These are phyloP conservation scores for Rutidosis leptorrhynchoides DNA, from an alignment of 129 eudicot species.

Conservation along the genomic window DNA sequence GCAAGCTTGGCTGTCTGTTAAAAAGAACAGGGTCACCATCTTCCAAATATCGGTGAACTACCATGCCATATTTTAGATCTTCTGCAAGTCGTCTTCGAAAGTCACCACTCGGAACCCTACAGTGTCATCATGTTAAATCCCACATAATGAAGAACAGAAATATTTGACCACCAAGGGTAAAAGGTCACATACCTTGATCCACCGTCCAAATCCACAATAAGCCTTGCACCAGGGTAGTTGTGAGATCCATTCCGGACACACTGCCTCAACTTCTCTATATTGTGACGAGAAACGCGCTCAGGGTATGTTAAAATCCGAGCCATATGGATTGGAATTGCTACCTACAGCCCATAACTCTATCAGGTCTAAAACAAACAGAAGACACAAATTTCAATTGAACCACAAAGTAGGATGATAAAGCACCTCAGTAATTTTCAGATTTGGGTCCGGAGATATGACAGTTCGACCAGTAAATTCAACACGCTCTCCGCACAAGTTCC, in stretches of 20 bases:
- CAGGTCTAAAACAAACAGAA: too few relatives aligned
- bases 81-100: slow-evolving; percentile 69
- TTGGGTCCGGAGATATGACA: slow-evolving; percentile 96
- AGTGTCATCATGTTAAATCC: too few relatives aligned
- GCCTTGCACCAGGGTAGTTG: slow-evolving; percentile 93
- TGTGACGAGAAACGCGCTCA: slow-evolving; percentile 85
- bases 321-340: slow-evolving; percentile 81
- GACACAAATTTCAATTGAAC: too few relatives aligned
- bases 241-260: slow-evolving; percentile 82
- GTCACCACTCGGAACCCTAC: slow-evolving; percentile 27
- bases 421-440: slow-evolving; percentile 92
- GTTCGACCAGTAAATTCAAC: slow-evolving; percentile 94
- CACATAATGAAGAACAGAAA: too few relatives aligned
- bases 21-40: slow-evolving; percentile 88
- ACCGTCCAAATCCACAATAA: slow-evolving; percentile 62
- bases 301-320: slow-evolving; percentile 82
- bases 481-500: slow-evolving; percentile 86
- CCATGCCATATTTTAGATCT: slow-evolving; percentile 69
- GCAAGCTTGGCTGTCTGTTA: slow-evolving; percentile 96
- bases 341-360: too few relatives aligned
- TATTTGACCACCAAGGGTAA: too few relatives aligned
- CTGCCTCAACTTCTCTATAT: slow-evolving; percentile 78
- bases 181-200: slow-evolving; percentile 50
- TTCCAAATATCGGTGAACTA: slow-evolving; percentile 80
- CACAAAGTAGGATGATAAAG: too few relatives aligned